Evolutionary conservation across 371 early-diverging fungal species (phyloP), one percentile per base, ranked within the genome.

Genomic region (Mucor plumbeus): DNA sequence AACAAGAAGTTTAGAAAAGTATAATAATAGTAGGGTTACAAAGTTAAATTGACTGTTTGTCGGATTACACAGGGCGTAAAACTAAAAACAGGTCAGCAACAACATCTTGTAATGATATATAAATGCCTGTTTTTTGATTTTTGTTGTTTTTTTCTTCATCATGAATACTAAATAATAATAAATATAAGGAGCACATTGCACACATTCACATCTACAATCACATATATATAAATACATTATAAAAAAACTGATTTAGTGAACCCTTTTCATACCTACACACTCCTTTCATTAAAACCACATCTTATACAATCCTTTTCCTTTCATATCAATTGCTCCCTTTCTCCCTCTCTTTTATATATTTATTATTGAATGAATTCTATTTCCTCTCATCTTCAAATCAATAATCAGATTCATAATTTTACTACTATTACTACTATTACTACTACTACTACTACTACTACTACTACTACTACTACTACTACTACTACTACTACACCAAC

Each of bases 301-400:
- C 56, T 33, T 55, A 13, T 50, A 50, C 50, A 26, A 50, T 50
- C 50, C 50, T 50, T 58, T 39, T 7, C 36, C 36, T 55, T 38
- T 39, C 39, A 50, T 26, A 50, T 50, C 50, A 50, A 11, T 50
- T 50, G 50, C 26, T 21, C 56, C 56, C 34, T 55, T 33, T 53
- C 53, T 53, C 33, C 13, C 15, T 55, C 56, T 33, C 55, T 54
- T n/a, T 15, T 54, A 7, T 19, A 47, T 11, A 47, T 34, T 53
- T 35, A 43, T 19, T 47, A 47, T 61, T 61, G 61, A 48, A 61
- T 61, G 61, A 61, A 61, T 21, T 50, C 50, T 13, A 50, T 50
- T 19, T 26, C 26, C 50, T 50, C 26, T 26, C 4, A 50, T 50
- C 50, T 9, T 10, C 50, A 50, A 50, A 50, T 21, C 26, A 50